phyloP scores from a whole-genome alignment of 495 filamentous ascomycete species.

The Aspergillus sclerotiicarbonarius region DNA sequence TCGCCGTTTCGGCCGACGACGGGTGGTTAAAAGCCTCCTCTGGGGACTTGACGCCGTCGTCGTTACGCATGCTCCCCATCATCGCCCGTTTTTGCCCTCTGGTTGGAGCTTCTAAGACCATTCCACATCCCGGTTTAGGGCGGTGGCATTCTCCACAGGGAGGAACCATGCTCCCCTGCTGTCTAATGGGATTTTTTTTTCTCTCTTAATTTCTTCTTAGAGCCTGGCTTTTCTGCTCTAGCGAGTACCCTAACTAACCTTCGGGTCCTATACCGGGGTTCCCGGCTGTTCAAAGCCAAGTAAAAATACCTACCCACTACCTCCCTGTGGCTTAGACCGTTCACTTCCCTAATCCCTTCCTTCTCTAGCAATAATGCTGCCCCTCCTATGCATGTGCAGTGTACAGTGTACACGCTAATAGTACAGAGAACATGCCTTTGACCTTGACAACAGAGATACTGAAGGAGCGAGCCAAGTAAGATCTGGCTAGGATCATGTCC shows the following conservation, averaged over 20 bases:
- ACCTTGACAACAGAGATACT: not conserved
- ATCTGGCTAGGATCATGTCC: no score
- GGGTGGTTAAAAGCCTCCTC: constrained; percentile 1
- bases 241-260: constrained; percentile 6
- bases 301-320: constrained; percentile 3
- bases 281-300: constrained; percentile 8
- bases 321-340: constrained; percentile 10
- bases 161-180: constrained; percentile 24
- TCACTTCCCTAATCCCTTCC: constrained; percentile 2
- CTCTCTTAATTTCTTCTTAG: constrained; percentile 1
- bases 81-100: constrained; percentile 15
- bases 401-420: not conserved
- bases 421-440: not conserved
- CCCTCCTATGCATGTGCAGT: not conserved
- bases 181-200: constrained; percentile 1
- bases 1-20: constrained; percentile 6
- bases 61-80: constrained; percentile 21
- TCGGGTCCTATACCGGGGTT: constrained; percentile 18
- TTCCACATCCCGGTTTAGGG: constrained; percentile 18
- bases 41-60: constrained; percentile 23
- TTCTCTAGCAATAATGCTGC: not conserved
- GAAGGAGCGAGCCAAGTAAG: not conserved
- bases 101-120: constrained; percentile 16
- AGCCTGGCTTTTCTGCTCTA: not conserved
- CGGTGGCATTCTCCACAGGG: constrained; percentile 20